A percentile compares a stretch with the other conserved stretches of the same genome.
Conservation (phyloP, 495 filamentous ascomycete species). For the Aspergillus panamensis region DNA sequence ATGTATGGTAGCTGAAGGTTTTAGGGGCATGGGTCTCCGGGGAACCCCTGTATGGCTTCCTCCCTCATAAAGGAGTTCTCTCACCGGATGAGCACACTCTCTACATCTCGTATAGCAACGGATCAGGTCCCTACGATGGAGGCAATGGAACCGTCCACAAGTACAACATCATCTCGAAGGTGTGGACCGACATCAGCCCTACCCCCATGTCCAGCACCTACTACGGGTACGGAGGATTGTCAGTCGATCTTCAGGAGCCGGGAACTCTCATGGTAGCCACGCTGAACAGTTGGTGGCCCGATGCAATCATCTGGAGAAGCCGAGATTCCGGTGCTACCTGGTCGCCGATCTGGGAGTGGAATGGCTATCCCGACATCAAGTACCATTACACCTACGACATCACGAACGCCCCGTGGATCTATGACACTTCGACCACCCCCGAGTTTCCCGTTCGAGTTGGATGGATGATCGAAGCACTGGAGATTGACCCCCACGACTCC, state of each 20-base stretch:
- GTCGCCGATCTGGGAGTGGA: constrained; percentile 19
- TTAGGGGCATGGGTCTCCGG: constrained; percentile 18
- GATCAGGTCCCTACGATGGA: constrained; percentile 18
- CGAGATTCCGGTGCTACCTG: constrained; percentile 14
- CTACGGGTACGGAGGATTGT: constrained; percentile 19
- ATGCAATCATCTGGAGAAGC: constrained; percentile 15
- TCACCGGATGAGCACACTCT: constrained; percentile 12
- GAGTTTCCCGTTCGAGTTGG: constrained; percentile 15
- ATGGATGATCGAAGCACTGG: constrained; percentile 19
- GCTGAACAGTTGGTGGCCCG: constrained; percentile 21
- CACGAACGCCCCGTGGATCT: constrained; percentile 15
- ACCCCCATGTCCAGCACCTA: constrained; percentile 15
- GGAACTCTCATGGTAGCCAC: constrained; percentile 18
- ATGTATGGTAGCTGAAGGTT: not conserved
- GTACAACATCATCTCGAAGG: constrained; percentile 16
- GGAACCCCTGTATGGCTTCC: constrained; percentile 17
- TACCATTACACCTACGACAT: constrained; percentile 18
- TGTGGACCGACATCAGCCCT: constrained; percentile 20
- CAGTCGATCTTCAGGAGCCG: constrained; percentile 14
- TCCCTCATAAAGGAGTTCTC: constrained; percentile 18
- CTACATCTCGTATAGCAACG: constrained; percentile 16
- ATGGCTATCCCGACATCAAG: constrained; percentile 18
- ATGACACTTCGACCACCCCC: constrained; percentile 9
- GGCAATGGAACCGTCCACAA: constrained; percentile 19
- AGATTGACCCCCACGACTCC: constrained; percentile 19